Conservation (phyloP, 2,329 filamentous ascomycete species). For the Neonectria neomacrospora region DNA sequence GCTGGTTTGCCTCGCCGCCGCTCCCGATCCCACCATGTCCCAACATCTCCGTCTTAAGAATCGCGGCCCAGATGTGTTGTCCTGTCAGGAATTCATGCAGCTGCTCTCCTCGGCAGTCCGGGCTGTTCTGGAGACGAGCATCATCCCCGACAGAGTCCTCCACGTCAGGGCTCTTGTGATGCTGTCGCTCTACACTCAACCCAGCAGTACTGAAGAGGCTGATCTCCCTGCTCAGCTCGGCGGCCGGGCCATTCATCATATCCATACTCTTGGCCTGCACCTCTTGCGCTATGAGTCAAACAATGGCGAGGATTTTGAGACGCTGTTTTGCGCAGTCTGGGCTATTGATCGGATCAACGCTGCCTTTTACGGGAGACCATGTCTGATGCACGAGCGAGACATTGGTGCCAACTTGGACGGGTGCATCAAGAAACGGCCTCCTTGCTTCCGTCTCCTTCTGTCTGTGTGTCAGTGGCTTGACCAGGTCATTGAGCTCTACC, state of each 20-base stretch:
- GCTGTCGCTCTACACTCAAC: conserved; percentile 69
- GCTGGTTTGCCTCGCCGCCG: conserved; percentile 65
- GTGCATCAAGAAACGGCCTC: conserved; percentile 61
- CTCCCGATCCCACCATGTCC: conserved; percentile 59
- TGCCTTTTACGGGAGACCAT: conserved; percentile 68
- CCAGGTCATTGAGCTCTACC: conserved; percentile 68
- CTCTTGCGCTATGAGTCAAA: conserved; percentile 56
- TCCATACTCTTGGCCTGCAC: conserved; percentile 66
- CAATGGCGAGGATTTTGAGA: conserved; percentile 57
- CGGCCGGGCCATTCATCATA: conserved; percentile 65
- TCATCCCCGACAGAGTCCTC: conserved; percentile 65
- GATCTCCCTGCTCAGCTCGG: conserved; percentile 65
- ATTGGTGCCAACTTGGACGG: conserved; percentile 64
- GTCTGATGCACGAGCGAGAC: conserved; percentile 70
- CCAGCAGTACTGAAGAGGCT: conserved; percentile 62
- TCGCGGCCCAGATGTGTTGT: conserved; percentile 52
- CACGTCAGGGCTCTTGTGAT: conserved; percentile 65
- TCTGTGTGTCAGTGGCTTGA: conserved; percentile 66
- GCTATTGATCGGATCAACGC: conserved; percentile 69
- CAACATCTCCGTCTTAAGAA: conserved; percentile 58
- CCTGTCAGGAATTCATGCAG: conserved; percentile 60
- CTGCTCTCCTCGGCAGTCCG: conserved; percentile 60
- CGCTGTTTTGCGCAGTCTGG: conserved; percentile 69
- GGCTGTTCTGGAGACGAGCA: conserved; percentile 62
- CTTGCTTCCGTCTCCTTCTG: conserved; percentile 68